Evolutionary conservation across 2,329 filamentous ascomycete genomes (phyloP).

Genomic region (Claviceps purpurea): DNA sequence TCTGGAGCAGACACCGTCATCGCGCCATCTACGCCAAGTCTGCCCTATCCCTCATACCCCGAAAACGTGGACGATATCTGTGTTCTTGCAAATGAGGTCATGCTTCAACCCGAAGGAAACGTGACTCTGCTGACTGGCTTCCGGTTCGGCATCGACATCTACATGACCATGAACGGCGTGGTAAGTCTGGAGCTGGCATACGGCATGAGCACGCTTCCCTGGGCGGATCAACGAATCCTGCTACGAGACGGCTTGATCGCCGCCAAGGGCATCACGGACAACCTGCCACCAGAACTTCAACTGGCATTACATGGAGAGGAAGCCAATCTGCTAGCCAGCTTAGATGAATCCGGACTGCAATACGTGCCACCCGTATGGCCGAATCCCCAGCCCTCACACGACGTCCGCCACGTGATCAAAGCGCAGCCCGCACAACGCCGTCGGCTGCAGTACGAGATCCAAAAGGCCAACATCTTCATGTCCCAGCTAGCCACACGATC

Average conservation of each 20-base stretch:
- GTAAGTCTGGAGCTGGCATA: conserved; percentile 73
- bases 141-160: conserved; percentile 66
- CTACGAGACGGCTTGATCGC: conserved; percentile 57
- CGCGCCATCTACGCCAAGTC: conserved; percentile 59
- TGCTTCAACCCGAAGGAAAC: conserved; percentile 52
- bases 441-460: conserved; percentile 68
- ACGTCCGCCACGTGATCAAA: conserved; percentile 36
- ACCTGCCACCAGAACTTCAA: conserved; percentile 55
- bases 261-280: conserved; percentile 55
- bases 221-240: conserved; percentile 62
- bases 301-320: conserved; percentile 31
- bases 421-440: conserved; percentile 36
- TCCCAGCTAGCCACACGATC: conserved; percentile 71
- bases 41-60: conserved; percentile 68
- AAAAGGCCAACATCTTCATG: conserved; percentile 80
- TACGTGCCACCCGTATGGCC: conserved; percentile 40
- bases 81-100: conserved; percentile 57
- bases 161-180: conserved; percentile 65
- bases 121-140: conserved; percentile 67
- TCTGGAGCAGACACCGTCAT: conserved; percentile 60
- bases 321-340: conserved; percentile 22
- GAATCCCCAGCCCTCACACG: conserved; percentile 31
- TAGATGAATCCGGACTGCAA: conserved; percentile 33
- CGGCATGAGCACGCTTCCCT: conserved; percentile 63
- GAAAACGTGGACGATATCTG: conserved; percentile 75